phyloP scores from a whole-genome alignment of 306 rosid species.

The Lathyrus tuberosus region DNA sequence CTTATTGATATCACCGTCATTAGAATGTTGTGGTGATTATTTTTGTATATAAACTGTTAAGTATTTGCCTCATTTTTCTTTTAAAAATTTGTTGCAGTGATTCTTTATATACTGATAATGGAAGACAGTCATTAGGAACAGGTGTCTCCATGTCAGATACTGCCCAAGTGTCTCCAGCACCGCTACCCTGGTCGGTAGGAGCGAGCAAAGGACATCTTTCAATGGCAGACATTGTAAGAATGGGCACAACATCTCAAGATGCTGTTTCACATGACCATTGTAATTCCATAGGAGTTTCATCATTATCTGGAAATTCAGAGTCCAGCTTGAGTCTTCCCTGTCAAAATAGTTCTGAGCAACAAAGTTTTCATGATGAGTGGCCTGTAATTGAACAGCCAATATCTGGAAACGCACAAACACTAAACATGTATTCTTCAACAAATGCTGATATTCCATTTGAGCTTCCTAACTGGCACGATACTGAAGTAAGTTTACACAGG shows the following conservation, averaged over 20 bases:
- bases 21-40: constrained; percentile 24
- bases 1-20: constrained; percentile 26
- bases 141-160: constrained; percentile 40
- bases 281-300: constrained; percentile 45
- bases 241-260: constrained; percentile 55
- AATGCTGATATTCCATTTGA: constrained; percentile 38
- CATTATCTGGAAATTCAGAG: constrained; percentile 42
- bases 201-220: constrained; percentile 56
- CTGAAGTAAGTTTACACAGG: constrained; percentile 39
- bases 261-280: constrained; percentile 32
- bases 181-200: constrained; percentile 42
- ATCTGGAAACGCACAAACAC: constrained; percentile 32
- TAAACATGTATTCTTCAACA: constrained; percentile 32
- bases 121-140: constrained; percentile 48
- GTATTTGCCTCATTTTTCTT: constrained; percentile 20
- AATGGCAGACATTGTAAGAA: constrained; percentile 70
- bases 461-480: constrained; percentile 34
- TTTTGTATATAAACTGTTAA: neutral
- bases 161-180: constrained; percentile 45
- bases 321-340: constrained; percentile 26
- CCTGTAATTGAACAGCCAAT: constrained; percentile 53
- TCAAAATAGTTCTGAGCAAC: constrained; percentile 47
- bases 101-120: constrained; percentile 44
- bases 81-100: constrained; percentile 58
- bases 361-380: constrained; percentile 48